Evolutionary conservation across 768 basidiomycete genomes (phyloP), one percentile per base, ranked within the genome.

Genomic region (Atractiella rhizophila): DNA sequence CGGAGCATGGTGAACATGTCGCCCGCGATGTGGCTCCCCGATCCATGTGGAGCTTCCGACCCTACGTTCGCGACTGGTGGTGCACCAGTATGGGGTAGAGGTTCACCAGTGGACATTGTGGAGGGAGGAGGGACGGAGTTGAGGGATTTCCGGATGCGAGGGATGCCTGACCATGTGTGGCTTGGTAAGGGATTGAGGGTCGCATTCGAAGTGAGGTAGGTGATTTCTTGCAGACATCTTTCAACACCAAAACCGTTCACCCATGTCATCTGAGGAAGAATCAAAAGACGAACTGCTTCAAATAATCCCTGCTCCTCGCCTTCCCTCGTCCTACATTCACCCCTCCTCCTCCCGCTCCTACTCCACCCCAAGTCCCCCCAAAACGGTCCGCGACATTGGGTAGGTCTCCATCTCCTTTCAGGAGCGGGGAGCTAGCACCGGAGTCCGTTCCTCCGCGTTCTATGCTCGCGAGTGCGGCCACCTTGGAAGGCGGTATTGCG

Each of bases 181-280:
- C 44, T 41, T 6, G 48, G 40, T 16, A 52, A 66, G 32, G 91
- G 91, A 57, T 98, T 98, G 69, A 96, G 76, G 5, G 91, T 86
- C 58, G 91, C 80, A 1, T 83, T 75, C 0, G 88, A 94, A 1
- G 91, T 98, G 40, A 98, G 65, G 60, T 98, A 98, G 11, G 81
- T 80, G 50, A 98, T 79, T 66, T 98, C 91, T 62, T 96, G 91
- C 20, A 98, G 66, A 61, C 91, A 94, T 61, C 80, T 85, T 48
- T 9, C 18, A 16, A 10, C 24, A n/a, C 4, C 12, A 41, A 28
- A 25, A n/a, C 24, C 37, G 28, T 29, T 46, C 9, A 59, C 37
- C 33, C 44, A 18, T 12, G 37, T 36, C 30, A 18, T 30, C 21
- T 37, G 38, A 39, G 35, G 39, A 38, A 12, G 29, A 9, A 47